Conservation (phyloP, 257 asterid genomes). For the Knoxia roxburghii region DNA sequence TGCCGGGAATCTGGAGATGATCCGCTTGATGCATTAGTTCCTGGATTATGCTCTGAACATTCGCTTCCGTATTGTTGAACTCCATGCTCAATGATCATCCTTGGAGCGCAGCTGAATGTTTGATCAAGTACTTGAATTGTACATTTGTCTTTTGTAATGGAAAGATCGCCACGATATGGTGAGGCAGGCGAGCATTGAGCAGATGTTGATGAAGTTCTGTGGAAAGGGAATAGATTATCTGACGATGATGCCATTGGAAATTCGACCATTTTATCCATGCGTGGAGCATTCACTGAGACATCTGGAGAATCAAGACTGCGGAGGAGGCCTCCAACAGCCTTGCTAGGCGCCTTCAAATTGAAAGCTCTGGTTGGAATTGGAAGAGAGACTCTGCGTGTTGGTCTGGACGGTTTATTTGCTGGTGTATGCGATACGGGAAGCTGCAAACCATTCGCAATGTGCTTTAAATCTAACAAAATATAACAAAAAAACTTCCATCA, state of each 20-base stretch:
- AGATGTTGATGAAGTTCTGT: conserved; percentile 46
- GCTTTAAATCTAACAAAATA: conserved; percentile 7
- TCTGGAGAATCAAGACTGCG: conserved; percentile 47
- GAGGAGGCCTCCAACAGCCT: conserved; percentile 34
- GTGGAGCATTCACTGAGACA: conserved; percentile 91
- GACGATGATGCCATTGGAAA: conserved; percentile 51
- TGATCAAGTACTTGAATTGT: conserved; percentile 48
- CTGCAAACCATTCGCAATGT: conserved; percentile 34
- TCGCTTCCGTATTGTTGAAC: conserved; percentile 48
- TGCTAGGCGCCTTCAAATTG: conserved; percentile 31
- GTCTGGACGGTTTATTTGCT: conserved; percentile 48
- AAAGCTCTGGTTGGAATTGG: conserved; percentile 46
- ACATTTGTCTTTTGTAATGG: conserved; percentile 79
- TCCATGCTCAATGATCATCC: conserved; percentile 21
- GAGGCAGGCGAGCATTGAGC: conserved; percentile 60
- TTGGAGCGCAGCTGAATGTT: conserved; percentile 31
- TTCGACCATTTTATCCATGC: conserved; percentile 87
- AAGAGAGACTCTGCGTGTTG: conserved; percentile 68
- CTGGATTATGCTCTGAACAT: conserved; percentile 55
- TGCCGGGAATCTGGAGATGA: conserved; percentile 67
- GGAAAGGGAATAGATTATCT: conserved; percentile 29
- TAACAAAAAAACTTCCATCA: not conserved
- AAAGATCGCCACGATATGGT: conserved; percentile 35
- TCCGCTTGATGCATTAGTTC: conserved; percentile 49
- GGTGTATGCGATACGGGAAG: conserved; percentile 84